Evolutionary conservation across 495 filamentous ascomycete species (phyloP).

Genomic region (Daldinia vernicosa): DNA sequence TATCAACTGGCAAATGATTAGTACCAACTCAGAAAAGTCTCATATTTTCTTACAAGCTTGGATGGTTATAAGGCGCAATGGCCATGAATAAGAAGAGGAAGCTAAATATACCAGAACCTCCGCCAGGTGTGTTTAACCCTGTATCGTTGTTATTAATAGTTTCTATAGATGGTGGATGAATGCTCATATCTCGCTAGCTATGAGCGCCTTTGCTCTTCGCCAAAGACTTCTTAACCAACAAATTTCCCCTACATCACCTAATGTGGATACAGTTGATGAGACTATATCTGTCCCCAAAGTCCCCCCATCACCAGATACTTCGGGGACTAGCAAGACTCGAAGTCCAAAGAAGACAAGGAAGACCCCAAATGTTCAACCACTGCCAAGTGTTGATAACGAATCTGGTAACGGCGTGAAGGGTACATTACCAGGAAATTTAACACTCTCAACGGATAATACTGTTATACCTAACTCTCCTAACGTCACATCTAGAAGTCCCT

Average conservation of each 20-base stretch:
- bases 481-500: conserved; percentile 22
- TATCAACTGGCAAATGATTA: background rate
- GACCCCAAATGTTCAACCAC: background rate
- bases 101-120: conserved; percentile 45
- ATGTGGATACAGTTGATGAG: conserved; percentile 1
- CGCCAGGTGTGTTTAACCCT: conserved; percentile 43
- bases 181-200: conserved; percentile 41
- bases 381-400: conserved; percentile 26
- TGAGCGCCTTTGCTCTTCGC: conserved; percentile 63
- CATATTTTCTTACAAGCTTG: conserved; percentile 16
- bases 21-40: background rate
- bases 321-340: conserved; percentile 10
- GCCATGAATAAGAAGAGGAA: conserved; percentile 55
- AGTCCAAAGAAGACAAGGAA: conserved; percentile 19
- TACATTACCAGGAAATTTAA: background rate
- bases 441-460: background rate
- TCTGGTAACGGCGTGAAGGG: background rate
- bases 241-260: conserved; percentile 8
- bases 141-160: background rate
- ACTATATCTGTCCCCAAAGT: background rate
- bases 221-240: conserved; percentile 50
- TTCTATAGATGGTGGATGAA: conserved; percentile 3
- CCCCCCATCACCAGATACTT: background rate
- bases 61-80: conserved; percentile 44
- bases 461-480: background rate